These are phyloP conservation scores for Pseudognaphalium luteoalbum DNA, from an alignment of 129 eudicot species.

Conservation along the genomic window DNA sequence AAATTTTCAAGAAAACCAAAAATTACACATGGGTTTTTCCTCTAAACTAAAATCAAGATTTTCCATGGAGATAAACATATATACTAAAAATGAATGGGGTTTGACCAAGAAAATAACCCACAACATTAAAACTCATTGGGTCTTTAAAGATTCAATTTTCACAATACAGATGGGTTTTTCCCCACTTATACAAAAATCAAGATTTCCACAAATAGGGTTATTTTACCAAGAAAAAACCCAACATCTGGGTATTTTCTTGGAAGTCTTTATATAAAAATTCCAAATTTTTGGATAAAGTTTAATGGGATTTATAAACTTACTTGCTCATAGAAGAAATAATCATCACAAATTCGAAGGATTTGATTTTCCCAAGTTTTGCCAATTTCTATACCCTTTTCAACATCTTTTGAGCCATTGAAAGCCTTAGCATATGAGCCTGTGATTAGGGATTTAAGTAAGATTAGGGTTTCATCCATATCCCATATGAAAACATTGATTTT, in stretches of 20 bases:
- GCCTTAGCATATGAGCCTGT: constrained; percentile 73
- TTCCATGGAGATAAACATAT: too few relatives aligned
- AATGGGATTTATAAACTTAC: constrained; percentile 33
- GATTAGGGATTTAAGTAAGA: constrained; percentile 82
- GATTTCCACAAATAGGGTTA: too few relatives aligned
- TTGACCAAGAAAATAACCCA: background rate
- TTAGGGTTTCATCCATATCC: constrained; percentile 99
- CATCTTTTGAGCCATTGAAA: constrained; percentile 73
- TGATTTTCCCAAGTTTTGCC: constrained; percentile 88
- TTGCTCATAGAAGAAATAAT: constrained; percentile 85
- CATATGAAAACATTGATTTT: constrained; percentile 75
- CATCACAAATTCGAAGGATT: constrained; percentile 80
- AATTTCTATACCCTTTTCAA: constrained; percentile 62
- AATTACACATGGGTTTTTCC: background rate
- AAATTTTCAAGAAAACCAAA: background rate
- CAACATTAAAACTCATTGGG: background rate
- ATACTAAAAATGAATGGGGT: background rate
- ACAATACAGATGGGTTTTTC: background rate
- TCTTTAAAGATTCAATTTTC: background rate
- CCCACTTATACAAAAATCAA: too few relatives aligned
- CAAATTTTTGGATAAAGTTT: background rate
- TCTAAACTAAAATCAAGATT: too few relatives aligned
- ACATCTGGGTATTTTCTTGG: background rate
- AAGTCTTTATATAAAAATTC: background rate
- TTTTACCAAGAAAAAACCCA: background rate